phyloP scores from a whole-genome alignment of 306 rosid species.

The Pterocarpus macrocarpus region DNA sequence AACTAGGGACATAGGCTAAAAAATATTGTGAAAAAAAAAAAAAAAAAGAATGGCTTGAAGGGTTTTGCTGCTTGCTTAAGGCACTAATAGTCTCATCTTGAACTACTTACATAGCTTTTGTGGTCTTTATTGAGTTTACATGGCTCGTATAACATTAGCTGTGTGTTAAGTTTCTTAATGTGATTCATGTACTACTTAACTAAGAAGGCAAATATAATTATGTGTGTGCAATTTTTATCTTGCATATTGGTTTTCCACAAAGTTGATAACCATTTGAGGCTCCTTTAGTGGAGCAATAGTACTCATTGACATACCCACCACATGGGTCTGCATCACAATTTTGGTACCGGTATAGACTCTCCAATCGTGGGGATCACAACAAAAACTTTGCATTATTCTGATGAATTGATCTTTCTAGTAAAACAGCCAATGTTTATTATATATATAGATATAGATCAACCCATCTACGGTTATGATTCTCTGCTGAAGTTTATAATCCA shows the following conservation, averaged over 20 bases:
- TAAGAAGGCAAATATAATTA: neutral
- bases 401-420: conserved; percentile 25
- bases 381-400: conserved; percentile 42
- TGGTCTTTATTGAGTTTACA: neutral
- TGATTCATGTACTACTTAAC: neutral
- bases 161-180: neutral
- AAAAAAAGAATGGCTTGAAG: neutral
- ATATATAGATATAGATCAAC: neutral
- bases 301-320: conserved; percentile 42
- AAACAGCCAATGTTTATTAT: neutral
- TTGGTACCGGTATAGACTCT: conserved; percentile 41
- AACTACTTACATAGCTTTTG: neutral
- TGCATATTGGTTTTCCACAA: conserved; percentile 36
- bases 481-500: conserved; percentile 44
- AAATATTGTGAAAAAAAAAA: neutral
- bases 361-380: conserved; percentile 40
- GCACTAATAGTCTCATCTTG: neutral
- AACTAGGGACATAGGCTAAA: neutral
- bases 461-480: conserved; percentile 51
- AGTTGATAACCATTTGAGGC: conserved; percentile 33
- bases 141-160: conserved; percentile 11
- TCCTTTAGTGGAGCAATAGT: conserved; percentile 46
- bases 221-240: conserved; percentile 8
- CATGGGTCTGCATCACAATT: conserved; percentile 50
- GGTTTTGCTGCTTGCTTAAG: neutral